Evolutionary conservation across 345 rosid species (phyloP), one percentile per base, ranked within the genome.

Genomic region (Salix suchowensis): DNA sequence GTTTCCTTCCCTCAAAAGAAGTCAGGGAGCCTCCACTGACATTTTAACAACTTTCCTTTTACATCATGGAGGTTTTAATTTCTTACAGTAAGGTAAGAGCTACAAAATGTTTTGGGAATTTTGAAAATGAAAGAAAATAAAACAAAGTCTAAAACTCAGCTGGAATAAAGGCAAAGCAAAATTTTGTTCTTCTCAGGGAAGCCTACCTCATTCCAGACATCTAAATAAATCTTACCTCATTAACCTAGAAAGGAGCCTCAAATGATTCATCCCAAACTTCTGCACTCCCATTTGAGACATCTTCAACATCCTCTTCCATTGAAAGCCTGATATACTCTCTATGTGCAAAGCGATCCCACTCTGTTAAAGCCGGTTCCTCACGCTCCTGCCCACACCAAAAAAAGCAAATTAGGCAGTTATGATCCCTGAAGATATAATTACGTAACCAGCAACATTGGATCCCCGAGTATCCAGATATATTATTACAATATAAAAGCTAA

Each of bases 301-400:
- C 71, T 60, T 81, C 80, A 28, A 73, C 84, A 73, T 81, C 84
- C 76, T 81, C 84, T 73, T 81, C 84, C 84, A 81, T 81, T 65
- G 84, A 73, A 23, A 81, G 80, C 67, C 84, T 76, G 68, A 81
- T 77, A 46, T 81, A 81, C 39, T 81, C 84, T 72, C 97, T 89
- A 81, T 90, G 97, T 5, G 98, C 97, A 89, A 94, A 94, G 15
- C 97, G 91, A 78, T 94, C 98, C 98, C 98, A 92, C 60, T 92
- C 98, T 18, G 97, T 94, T 92, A 92, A 84, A 65, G 94, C 87
- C 15, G 98, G 98, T 80, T 91, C 90, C 79, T 92, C 98, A 2
- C 92, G 91, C 85, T 94, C 98, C 98, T 94, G 83, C 26, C 28
- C 55, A 68, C 50, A 68, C 70, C 62, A 78, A 68, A 67, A 52